Percentiles rank a stretch among this genome's conserved stretches.
Conservation (phyloP, 768 basidiomycete species). For the Auriscalpium orientale region DNA sequence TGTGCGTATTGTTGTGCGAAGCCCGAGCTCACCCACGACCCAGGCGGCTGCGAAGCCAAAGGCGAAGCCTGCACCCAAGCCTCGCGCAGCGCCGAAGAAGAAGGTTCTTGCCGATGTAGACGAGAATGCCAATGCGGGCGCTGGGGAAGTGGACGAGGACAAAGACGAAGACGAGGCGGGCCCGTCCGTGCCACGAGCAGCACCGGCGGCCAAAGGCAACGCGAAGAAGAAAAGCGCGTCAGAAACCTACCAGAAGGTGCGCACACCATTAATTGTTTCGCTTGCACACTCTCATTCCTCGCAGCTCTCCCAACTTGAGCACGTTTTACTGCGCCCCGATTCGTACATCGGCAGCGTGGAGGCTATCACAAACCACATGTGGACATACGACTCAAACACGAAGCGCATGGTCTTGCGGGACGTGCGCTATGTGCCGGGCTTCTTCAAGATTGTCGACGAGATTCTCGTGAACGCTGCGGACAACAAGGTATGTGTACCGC, state of each 20-base stretch:
- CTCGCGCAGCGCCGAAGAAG: constrained; percentile 57
- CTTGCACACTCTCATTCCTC: constrained; percentile 6
- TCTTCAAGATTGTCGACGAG: constrained; percentile 99
- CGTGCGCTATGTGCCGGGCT: constrained; percentile 90
- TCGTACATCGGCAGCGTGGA: constrained; percentile 97
- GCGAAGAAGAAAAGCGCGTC: constrained; percentile 81
- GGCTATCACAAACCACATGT: constrained; percentile 78
- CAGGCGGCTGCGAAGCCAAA: constrained; percentile 38
- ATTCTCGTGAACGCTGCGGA: constrained; percentile 99
- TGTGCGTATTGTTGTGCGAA: constrained; percentile 18
- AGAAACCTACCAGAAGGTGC: constrained; percentile 85
- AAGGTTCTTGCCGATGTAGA: constrained; percentile 58
- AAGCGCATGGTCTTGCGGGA: constrained; percentile 81
- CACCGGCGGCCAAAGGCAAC: constrained; percentile 20
- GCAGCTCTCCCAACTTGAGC: constrained; percentile 91
- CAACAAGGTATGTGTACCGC: constrained; percentile 71
- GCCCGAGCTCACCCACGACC: constrained; percentile 6
- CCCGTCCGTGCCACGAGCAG: constrained; percentile 18
- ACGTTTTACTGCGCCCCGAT: constrained; percentile 86
- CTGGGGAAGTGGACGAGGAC: constrained; percentile 35
- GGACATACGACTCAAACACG: constrained; percentile 82
- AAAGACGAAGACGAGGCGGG: constrained; percentile 30
- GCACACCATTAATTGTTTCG: constrained; percentile 7
- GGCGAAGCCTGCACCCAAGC: constrained; percentile 38
- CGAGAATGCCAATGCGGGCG: constrained; percentile 48